These are phyloP conservation scores for Phytophthora nicotianae DNA, from an alignment of 352 stramenopile species.

Conservation along the genomic window DNA sequence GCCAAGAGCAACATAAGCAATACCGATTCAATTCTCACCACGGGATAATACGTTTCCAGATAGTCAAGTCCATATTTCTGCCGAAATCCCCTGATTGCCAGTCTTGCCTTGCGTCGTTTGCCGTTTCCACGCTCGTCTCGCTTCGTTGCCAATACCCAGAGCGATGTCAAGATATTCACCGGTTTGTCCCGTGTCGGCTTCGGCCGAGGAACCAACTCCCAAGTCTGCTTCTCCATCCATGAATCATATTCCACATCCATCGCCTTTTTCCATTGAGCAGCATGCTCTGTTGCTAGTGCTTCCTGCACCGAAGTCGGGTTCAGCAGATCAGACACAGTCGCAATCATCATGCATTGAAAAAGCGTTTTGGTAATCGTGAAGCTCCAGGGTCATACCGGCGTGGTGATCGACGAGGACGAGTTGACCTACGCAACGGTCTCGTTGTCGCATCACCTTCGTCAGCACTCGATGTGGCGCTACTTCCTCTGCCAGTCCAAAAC, in stretches of 20 bases:
- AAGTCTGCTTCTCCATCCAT: not conserved
- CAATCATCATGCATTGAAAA: too few relatives aligned
- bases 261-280: not conserved
- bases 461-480: too few relatives aligned
- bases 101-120: not conserved
- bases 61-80: not conserved
- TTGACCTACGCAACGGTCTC: not conserved
- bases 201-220: not conserved
- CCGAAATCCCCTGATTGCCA: not conserved
- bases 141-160: not conserved
- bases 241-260: not conserved
- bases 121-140: not conserved
- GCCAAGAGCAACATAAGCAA: not conserved
- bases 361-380: not conserved
- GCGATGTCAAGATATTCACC: not conserved
- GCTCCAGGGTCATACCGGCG: not conserved
- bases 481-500: too few relatives aligned
- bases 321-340: not conserved
- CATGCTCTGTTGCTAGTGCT: not conserved
- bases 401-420: not conserved
- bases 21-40: not conserved
- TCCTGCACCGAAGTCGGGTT: not conserved
- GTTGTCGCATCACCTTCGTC: not conserved
- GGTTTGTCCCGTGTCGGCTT: not conserved
- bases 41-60: not conserved